Base-by-base conservation (phyloP, 306 rosid species). In the Glycine latifolia region DNA sequence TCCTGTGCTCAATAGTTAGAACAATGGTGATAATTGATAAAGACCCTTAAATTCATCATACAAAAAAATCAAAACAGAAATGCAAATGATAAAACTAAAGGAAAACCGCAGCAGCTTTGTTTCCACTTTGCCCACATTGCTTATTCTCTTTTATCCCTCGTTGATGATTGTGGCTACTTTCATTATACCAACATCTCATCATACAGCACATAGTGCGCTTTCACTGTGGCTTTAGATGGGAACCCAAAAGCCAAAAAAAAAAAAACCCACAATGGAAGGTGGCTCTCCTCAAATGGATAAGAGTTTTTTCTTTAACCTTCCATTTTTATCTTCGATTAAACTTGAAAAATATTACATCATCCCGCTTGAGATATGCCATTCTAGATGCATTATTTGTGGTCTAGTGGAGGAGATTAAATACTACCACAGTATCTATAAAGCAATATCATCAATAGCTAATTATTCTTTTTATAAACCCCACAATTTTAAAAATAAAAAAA, bases 91-190 rank as follows among this genome's bases (percentile, higher is more conserved):
- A 85, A 82, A 82, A 46, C 44, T 26, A 77, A 82, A 62, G 69
- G 86, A 85, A 82, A 91, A 79, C 74, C 17, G 61, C 0, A 7
- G 47, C 74, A 76, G 78, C 85, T 88, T 85, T 90, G 90, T 86
- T 87, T 78, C 85, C 86, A 79, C 85, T 90, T 88, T 87, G 44
- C 86, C 85, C 86, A 71, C 88, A 75, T 43, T 35, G 50, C 5
- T 39, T 72, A 66, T 88, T 80, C 78, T 67, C 62, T 79, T 79
- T 71, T 59, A 75, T 81, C 85, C 16, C 31, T 26, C 31, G 31
- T 26, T 26, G 31, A 26, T 26, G 31, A 26, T 1, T 26, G 31
- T 26, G 31, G 31, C 31, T 26, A 37, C 86, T 82, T 83, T 87
- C 87, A 82, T 59, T 66, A 79, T 85, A 50, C 69, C 58, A 31